A percentile compares a stretch with the other conserved stretches of the same genome.
These are phyloP conservation scores for Acrodontium crateriforme DNA, from an alignment of 2,329 filamentous ascomycete species.

Conservation along the genomic window DNA sequence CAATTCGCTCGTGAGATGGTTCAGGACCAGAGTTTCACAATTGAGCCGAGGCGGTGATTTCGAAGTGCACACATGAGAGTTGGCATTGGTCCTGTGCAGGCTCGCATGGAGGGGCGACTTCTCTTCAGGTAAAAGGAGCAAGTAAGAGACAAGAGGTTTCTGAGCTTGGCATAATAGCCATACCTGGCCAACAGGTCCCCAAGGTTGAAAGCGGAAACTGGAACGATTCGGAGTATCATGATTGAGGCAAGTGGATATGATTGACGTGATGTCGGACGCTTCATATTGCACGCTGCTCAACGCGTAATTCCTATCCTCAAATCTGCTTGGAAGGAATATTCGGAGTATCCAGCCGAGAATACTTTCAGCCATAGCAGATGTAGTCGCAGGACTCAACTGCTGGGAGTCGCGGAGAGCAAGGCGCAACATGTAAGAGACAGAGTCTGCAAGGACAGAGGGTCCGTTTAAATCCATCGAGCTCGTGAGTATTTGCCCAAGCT, in stretches of 20 bases:
- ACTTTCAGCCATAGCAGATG: slow-evolving; percentile 52
- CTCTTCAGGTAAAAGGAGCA: slow-evolving; percentile 27
- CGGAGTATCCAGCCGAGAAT: slow-evolving; percentile 70
- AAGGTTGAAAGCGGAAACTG: slow-evolving; percentile 19
- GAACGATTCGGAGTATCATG: slow-evolving; percentile 19
- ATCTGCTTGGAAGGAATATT: slow-evolving; percentile 58
- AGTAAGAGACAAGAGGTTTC: slow-evolving; percentile 32
- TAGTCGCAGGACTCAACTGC: slow-evolving; percentile 53
- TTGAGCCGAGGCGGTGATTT: slow-evolving; percentile 1
- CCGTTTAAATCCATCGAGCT: slow-evolving; percentile 69
- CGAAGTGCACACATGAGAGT: background rate
- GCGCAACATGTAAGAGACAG: slow-evolving; percentile 59
- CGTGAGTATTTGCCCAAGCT: slow-evolving; percentile 59
- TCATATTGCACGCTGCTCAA: slow-evolving; percentile 49
- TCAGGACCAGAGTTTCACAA: slow-evolving; percentile 12
- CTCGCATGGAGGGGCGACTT: background rate
- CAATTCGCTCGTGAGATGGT: slow-evolving; percentile 12
- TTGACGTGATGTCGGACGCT: slow-evolving; percentile 50
- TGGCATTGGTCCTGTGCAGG: background rate
- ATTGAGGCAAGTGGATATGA: slow-evolving; percentile 59
- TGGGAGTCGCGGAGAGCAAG: slow-evolving; percentile 53
- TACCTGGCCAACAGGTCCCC: slow-evolving; percentile 30
- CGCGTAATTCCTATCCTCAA: slow-evolving; percentile 52
- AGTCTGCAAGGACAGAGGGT: slow-evolving; percentile 64
- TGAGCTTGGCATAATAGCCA: slow-evolving; percentile 30